Evolutionary conservation across 1,284 basidiomycete species (phyloP), one percentile per base, ranked within the genome.

Genomic region (Trichosporon faecale): DNA sequence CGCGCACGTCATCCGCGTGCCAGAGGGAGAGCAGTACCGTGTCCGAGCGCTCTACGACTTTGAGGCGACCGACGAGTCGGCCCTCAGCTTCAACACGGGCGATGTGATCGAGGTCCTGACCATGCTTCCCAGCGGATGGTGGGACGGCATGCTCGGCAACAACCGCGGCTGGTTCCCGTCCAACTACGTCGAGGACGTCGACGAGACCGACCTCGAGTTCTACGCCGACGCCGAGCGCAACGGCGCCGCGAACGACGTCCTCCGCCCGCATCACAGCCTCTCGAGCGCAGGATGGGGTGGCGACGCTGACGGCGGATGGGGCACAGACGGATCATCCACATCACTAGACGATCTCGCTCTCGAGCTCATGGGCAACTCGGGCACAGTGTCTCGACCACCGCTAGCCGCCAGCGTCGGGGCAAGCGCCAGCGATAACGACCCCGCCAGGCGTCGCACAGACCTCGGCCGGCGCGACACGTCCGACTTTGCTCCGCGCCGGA

Each of bases 121-220:
- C 7, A 90, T 91, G 79, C 89, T 98, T 67, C 92, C 93, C 64
- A 93, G 91, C 4, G 96, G 96, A 18, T 99, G 96, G 96, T 99
- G 96, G 96, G 97, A 99, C 83, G 96, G 97, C 8, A 86, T 98
- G 72, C 86, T 98, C 37, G 90, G 91, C 67, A 90, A 91, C 68
- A 90, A 92, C 80, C 89, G 96, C 66, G 96, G 96, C 61, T 98
- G 96, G 96, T 98, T 99, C 83, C 96, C 96, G 14, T 94, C 92
- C 74, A 99, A 98, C 85, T 98, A 96, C 84, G 94, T 98, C 61
- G 85, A 87, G 64, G 82, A 89, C 71, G 89, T 97, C 72, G 86
- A 90, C 31, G 91, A 93, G 74, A 89, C 91, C 74, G 93, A 95
- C 79, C 90, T 89, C 5, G 89, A 91, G 23, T 21, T 35, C 16